Conservation (phyloP, 805 yeast genomes). For the Maudiozyma barnettii region DNA sequence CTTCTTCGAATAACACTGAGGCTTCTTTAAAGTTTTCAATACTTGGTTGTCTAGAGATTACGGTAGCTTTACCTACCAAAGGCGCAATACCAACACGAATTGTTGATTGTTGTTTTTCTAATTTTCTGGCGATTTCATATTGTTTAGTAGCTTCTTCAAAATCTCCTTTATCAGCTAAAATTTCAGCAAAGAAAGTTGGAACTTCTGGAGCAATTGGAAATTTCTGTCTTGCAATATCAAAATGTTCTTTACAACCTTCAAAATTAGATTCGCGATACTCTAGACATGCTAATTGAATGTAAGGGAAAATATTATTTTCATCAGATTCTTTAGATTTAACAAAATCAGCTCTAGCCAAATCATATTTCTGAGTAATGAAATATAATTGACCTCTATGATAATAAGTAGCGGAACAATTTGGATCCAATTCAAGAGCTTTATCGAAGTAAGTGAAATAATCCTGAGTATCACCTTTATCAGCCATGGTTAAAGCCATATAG, state of each 20-base stretch:
- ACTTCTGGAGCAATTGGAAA: slow-evolving; percentile 87
- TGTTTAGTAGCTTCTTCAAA: slow-evolving; percentile 63
- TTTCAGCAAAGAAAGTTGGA: slow-evolving; percentile 93
- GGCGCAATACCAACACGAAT: slow-evolving; percentile 84
- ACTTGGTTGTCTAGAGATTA: slow-evolving; percentile 45
- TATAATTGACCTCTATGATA: slow-evolving; percentile 92
- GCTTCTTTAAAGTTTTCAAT: slow-evolving; percentile 45
- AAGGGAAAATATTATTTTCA: slow-evolving; percentile 69
- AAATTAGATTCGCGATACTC: slow-evolving; percentile 59
- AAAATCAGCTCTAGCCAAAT: slow-evolving; percentile 65
- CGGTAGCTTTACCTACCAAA: slow-evolving; percentile 77
- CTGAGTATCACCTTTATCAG: slow-evolving; percentile 68
- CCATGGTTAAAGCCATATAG: slow-evolving; percentile 69
- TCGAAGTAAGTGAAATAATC: slow-evolving; percentile 64
- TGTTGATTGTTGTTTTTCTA: slow-evolving; percentile 54
- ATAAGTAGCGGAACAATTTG: slow-evolving; percentile 69
- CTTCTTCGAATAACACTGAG: slow-evolving; percentile 56
- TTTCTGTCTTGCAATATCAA: slow-evolving; percentile 57
- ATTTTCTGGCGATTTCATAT: slow-evolving; percentile 75
- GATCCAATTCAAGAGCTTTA: slow-evolving; percentile 58
- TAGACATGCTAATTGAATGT: slow-evolving; percentile 88
- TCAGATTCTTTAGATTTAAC: slow-evolving; percentile 66
- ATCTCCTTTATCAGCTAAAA: slow-evolving; percentile 73
- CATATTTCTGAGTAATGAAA: slow-evolving; percentile 69
- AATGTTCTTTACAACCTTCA: slow-evolving; percentile 52